Percentiles rank a stretch among this genome's conserved stretches.
Evolutionary conservation across 116 monocot species (phyloP).

Genomic region (Iris pallida): DNA sequence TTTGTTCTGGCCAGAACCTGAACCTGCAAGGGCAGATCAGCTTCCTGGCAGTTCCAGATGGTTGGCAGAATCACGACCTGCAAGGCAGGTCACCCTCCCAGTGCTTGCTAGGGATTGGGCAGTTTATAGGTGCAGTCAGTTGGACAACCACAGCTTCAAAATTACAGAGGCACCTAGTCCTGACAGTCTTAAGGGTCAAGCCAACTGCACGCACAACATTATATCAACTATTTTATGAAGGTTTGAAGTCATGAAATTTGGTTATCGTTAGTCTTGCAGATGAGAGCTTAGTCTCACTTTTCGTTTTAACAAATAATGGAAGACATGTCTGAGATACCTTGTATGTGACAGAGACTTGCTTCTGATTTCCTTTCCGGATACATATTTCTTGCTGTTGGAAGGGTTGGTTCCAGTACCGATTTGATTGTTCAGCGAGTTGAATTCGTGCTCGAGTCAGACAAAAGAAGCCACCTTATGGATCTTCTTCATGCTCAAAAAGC

Average conservation of each 20-base stretch:
- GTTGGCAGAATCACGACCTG: too few relatives aligned
- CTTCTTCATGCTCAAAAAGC: constrained; percentile 34
- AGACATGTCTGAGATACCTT: too few relatives aligned
- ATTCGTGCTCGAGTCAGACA: constrained; percentile 27
- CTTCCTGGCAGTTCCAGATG: too few relatives aligned
- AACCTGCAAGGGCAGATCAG: too few relatives aligned
- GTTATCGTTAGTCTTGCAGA: not conserved
- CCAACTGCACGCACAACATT: too few relatives aligned
- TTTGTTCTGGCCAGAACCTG: too few relatives aligned
- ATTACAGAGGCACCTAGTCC: too few relatives aligned
- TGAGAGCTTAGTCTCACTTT: not conserved
- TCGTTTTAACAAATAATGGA: not conserved
- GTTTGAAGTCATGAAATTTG: not conserved
- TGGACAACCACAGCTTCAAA: too few relatives aligned
- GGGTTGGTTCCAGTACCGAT: constrained; percentile 37
- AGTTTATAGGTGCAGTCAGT: too few relatives aligned
- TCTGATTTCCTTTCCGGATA: constrained; percentile 28
- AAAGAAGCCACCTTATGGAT: constrained; percentile 37
- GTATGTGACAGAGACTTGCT: constrained; percentile 27
- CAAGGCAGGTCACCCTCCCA: too few relatives aligned
- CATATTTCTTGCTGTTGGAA: constrained; percentile 33
- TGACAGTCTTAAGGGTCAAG: too few relatives aligned
- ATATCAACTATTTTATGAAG: not conserved
- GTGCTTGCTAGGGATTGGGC: too few relatives aligned
- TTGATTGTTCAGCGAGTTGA: constrained; percentile 38